phyloP scores from a whole-genome alignment of 2,329 filamentous ascomycete genomes.

The Pseudogymnoascus sp. region DNA sequence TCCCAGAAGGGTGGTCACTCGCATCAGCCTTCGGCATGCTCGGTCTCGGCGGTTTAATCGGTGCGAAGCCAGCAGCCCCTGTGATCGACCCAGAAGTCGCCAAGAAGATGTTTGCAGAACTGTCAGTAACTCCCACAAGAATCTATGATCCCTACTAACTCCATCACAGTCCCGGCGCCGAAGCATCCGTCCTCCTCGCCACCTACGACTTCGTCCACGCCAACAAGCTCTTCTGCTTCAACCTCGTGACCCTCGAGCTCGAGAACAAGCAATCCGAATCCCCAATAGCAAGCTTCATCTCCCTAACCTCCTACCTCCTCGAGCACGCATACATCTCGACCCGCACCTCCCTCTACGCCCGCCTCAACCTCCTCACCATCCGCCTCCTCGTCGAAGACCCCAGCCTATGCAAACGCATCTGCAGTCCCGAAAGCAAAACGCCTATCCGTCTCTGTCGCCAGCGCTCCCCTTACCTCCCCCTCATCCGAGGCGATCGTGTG shows the following conservation, averaged over 20 bases:
- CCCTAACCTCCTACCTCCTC: constrained; percentile 82
- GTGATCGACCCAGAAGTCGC: constrained; percentile 69
- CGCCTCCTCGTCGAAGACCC: constrained; percentile 83
- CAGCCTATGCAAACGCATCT: constrained; percentile 72
- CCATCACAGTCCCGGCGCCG: constrained; percentile 58
- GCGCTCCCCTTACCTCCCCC: constrained; percentile 73
- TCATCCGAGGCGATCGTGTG: constrained; percentile 63
- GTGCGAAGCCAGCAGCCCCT: constrained; percentile 54
- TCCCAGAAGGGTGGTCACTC: constrained; percentile 83
- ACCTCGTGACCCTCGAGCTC: constrained; percentile 58
- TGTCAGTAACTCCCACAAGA: constrained; percentile 49
- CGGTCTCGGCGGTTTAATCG: constrained; percentile 68
- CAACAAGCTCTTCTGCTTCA: constrained; percentile 91
- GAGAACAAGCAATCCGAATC: constrained; percentile 58
- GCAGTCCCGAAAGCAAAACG: constrained; percentile 66
- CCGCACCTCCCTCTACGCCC: constrained; percentile 72
- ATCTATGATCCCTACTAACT: constrained; percentile 19
- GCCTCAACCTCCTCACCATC: constrained; percentile 76
- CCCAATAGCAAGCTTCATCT: constrained; percentile 75
- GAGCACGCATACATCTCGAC: constrained; percentile 84
- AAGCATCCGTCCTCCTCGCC: constrained; percentile 72
- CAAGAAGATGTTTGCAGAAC: constrained; percentile 68
- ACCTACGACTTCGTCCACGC: constrained; percentile 90
- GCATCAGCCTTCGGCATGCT: constrained; percentile 75
- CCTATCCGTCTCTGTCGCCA: constrained; percentile 81